These are phyloP conservation scores for Boeremia exigua DNA, from an alignment of 2,329 filamentous ascomycete species.

Conservation along the genomic window DNA sequence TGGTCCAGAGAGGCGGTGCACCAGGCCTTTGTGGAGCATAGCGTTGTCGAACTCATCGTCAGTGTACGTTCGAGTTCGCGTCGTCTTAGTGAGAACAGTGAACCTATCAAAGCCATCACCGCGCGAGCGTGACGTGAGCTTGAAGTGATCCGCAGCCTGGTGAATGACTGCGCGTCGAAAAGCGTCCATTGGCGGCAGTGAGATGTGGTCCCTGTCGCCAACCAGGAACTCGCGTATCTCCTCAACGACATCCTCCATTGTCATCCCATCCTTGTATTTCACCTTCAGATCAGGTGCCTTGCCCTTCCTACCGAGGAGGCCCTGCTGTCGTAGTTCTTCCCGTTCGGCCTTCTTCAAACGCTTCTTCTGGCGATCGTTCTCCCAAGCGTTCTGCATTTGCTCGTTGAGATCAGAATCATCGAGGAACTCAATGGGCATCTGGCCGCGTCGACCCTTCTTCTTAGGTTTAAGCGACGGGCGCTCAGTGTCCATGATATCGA, in stretches of 20 bases:
- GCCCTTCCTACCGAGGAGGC: slow-evolving; percentile 52
- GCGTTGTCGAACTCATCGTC: slow-evolving; percentile 60
- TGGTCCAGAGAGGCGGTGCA: slow-evolving; percentile 47
- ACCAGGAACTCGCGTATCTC: slow-evolving; percentile 77
- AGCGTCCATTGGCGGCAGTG: slow-evolving; percentile 87
- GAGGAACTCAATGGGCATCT: slow-evolving; percentile 53
- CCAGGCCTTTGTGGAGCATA: slow-evolving; percentile 55
- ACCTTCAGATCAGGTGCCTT: slow-evolving; percentile 60
- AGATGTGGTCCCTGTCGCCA: too few species aligned
- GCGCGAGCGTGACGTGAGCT: slow-evolving; percentile 82
- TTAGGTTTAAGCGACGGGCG: slow-evolving; percentile 70
- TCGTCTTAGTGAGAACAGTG: slow-evolving; percentile 77
- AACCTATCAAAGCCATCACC: slow-evolving; percentile 76
- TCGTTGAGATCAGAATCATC: slow-evolving; percentile 54
- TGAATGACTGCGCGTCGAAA: slow-evolving; percentile 79
- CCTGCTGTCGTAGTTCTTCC: slow-evolving; percentile 53
- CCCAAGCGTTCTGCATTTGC: slow-evolving; percentile 50
- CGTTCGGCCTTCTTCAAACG: slow-evolving; percentile 55
- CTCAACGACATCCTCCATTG: slow-evolving; percentile 70
- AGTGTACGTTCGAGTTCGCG: slow-evolving; percentile 67
- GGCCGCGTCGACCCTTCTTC: slow-evolving; percentile 66
- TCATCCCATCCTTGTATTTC: slow-evolving; percentile 78
- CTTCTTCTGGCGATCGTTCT: slow-evolving; percentile 55
- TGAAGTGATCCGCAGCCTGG: slow-evolving; percentile 75
- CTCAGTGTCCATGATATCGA: slow-evolving; percentile 87